Percentiles rank a stretch among this genome's conserved stretches.
Evolutionary conservation across 225 moss, liverwort and hornwort genomes (phyloP).

Genomic region (Anthoceros angustus): DNA sequence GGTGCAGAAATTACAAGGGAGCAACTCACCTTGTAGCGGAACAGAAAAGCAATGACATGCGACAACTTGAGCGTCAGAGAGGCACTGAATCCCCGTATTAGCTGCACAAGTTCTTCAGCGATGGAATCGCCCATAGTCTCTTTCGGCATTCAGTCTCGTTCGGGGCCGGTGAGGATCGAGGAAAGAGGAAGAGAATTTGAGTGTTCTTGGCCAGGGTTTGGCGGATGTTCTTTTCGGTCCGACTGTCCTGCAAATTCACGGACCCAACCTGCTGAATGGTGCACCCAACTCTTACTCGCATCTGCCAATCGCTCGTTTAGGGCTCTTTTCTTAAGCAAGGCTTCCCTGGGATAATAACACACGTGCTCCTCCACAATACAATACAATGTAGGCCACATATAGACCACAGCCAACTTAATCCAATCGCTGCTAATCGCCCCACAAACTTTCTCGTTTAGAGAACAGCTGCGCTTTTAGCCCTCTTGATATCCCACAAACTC

Average conservation of each 20-base stretch:
- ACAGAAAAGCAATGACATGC: constrained; percentile 55
- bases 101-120: constrained; percentile 81
- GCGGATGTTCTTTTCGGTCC: background rate
- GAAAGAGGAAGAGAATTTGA: background rate
- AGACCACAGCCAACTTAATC: no score
- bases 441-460: no score
- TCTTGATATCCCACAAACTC: no score
- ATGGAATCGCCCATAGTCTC: constrained; percentile 59
- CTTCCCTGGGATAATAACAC: no score
- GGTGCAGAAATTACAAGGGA: background rate
- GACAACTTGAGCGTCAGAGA: constrained; percentile 73
- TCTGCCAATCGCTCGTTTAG: no score
- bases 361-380: no score
- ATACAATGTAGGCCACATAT: no score
- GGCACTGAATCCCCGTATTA: constrained; percentile 65
- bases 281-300: background rate
- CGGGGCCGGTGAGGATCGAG: no score
- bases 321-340: no score
- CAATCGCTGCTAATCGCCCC: no score
- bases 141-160: background rate
- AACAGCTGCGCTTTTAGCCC: no score
- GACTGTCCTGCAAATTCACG: background rate
- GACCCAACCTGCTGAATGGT: background rate
- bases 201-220: background rate
- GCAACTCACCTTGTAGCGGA: constrained; percentile 31